Base-by-base conservation (phyloP, 23 red algal genomes). In the Gracilaria vermiculophylla region DNA sequence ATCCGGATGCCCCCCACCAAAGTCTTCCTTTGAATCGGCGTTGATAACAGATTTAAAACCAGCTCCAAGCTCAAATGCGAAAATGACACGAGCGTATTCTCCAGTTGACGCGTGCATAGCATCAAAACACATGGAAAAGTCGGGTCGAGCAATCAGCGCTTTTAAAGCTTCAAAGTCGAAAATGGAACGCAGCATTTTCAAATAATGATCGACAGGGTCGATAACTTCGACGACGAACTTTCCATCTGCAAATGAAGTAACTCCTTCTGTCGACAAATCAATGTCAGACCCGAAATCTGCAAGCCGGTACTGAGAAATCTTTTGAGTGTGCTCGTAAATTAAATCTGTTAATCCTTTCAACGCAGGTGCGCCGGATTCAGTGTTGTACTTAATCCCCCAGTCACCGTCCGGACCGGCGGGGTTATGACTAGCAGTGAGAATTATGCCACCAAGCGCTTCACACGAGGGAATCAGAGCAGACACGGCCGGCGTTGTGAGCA, bases 341-440 rank as follows among this genome's bases (percentile, higher is more conserved):
- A 76, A 50, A 45, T 69, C 53, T 0, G 89, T 93, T 19, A 98
- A 43, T 2, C 45, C 77, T 55, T 92, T 88, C 33, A 81, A 69
- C 19, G 96, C 96, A 2, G 96, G 96, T 29, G 83, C 92, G 14
- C 96, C 96, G 19, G 62, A 74, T 43, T 39, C 50, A 20, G 84
- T 81, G 58, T 98, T 98, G 82, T 89, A 98, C 76, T 98, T 98
- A 51, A 98, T 85, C 21, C 96, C 96, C 61, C 73, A 98, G 85
- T 98, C 96, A 25, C 78, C 88, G 16, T 89, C 77, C 21, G 51
- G 60, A 5, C 96, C 96, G 8, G 83, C 96, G 33, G 92, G 92
- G 73, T 98, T 98, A 89, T 98, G 96, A 37, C 87, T 93, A 19
- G 96, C 96, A 6, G 96, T 98, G 15, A 98, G 66, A 27, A 95